Percentiles rank a stretch among this genome's conserved stretches.
Evolutionary conservation across 1,139 yeast species (phyloP).

Genomic region (Nakaseomyces sp.): DNA sequence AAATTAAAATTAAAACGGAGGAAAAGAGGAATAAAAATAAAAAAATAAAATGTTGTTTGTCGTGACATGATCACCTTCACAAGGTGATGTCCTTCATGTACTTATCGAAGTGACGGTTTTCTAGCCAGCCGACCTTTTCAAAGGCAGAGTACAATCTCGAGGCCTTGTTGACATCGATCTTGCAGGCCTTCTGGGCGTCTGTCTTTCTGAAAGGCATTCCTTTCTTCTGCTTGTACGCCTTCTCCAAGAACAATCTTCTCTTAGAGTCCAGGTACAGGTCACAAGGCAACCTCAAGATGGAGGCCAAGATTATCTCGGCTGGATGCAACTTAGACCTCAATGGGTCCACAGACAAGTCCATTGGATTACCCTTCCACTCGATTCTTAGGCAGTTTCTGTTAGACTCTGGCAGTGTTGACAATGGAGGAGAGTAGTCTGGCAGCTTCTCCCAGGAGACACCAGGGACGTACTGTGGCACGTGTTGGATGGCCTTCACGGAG

Average conservation of each 20-base stretch:
- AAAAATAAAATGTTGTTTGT: neutral
- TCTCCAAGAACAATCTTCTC: conserved; percentile 80
- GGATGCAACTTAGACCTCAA: conserved; percentile 68
- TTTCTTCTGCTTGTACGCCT: conserved; percentile 64
- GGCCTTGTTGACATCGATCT: conserved; percentile 95
- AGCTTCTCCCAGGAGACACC: conserved; percentile 48
- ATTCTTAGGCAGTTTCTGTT: conserved; percentile 65
- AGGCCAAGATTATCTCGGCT: conserved; percentile 81
- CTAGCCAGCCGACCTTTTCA: conserved; percentile 93
- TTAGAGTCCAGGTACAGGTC: conserved; percentile 86
- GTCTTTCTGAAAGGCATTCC: conserved; percentile 90
- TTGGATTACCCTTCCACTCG: conserved; percentile 97
- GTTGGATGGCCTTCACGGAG: conserved; percentile 6
- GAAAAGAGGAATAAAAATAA: neutral
- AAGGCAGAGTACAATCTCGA: conserved; percentile 85
- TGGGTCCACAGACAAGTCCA: conserved; percentile 80
- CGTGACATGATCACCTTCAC: conserved; percentile 15
- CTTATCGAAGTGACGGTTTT: conserved; percentile 61
- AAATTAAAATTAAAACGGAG: neutral
- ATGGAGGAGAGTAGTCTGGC: conserved; percentile 73
- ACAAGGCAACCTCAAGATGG: conserved; percentile 80
- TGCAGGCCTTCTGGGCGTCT: conserved; percentile 94
- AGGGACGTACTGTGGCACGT: conserved; percentile 24
- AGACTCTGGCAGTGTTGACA: conserved; percentile 47
- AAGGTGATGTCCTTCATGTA: conserved; percentile 30